Evolutionary conservation across 1,139 yeast species (phyloP), one percentile per base, ranked within the genome.

Genomic region (Protomyces macrosporus): DNA sequence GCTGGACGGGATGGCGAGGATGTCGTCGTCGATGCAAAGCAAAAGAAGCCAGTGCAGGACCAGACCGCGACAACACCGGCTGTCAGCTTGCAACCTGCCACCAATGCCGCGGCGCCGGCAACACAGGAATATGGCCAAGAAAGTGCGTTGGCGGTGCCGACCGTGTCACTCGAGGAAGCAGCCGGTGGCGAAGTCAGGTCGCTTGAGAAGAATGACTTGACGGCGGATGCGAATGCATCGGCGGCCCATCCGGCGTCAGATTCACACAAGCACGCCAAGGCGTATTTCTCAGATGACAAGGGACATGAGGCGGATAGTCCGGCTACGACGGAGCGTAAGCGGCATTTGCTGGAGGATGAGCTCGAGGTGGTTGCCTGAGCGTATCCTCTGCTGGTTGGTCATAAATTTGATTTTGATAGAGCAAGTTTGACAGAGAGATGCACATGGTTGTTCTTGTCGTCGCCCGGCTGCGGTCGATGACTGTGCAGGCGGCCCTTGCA

Each of bases 1-100:
- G 62, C 62, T 14, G 62, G 62, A 16, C 53, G 56, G 5, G 40
- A 58, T n/a, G 62, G 62, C 12, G 56, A 58, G 30, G 53, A 55
- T 30, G 62, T 58, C 36, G 62, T 58, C 39, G 62, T 58, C 12
- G 50, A 57, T 4, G 32, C 61, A 9, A 12, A 33, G n/a, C n/a
- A 14, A 3, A 33, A 40, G 10, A 10, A 36, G 33, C 40, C 39
- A 2, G 54, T 10, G 3, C 9, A 37, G 10, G 23, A 23, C 23
- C 23, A 23, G 23, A 23, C 23, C 23, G 23, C 23, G 23, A 34
- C 6, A 34, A 39, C 33, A 12, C 14, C 39, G 32, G 51, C 30
- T 32, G 51, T n/a, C 10, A 30, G 30, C 7, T 10, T 40, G 23
- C 40, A 54, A 32, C 40, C 48, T 53, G 40, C 56, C 4, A 42